Percentiles rank a stretch among this genome's conserved stretches.
Evolutionary conservation across 2,329 filamentous ascomycete genomes (phyloP).

Genomic region (Xylariaceae sp.): DNA sequence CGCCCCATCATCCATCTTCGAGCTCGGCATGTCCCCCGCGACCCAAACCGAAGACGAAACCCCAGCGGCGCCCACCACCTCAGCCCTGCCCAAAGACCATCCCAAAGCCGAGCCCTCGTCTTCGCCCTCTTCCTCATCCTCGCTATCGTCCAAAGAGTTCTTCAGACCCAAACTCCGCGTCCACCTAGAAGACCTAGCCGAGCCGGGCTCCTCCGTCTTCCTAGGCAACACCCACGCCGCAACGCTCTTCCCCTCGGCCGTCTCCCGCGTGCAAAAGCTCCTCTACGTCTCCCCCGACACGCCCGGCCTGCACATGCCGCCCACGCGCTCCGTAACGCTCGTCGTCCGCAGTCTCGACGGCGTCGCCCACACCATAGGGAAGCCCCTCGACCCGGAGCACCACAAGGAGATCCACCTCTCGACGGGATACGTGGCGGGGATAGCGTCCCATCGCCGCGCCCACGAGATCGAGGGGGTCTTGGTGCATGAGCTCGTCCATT

Average conservation of each 20-base stretch:
- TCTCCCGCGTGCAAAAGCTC: conserved; percentile 63
- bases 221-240: conserved; percentile 61
- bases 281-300: conserved; percentile 58
- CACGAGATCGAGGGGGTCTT: conserved; percentile 78
- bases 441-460: conserved; percentile 37
- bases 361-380: conserved; percentile 84
- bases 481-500: conserved; percentile 92
- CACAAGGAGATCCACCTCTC: conserved; percentile 94
- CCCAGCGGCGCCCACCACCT: conserved; percentile 11
- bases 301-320: conserved; percentile 37
- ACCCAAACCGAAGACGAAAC: conserved; percentile 1
- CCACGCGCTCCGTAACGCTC: conserved; percentile 82
- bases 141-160: conserved; percentile 28
- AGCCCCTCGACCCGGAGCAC: conserved; percentile 66
- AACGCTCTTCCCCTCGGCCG: conserved; percentile 57
- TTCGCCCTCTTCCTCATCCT: not conserved
- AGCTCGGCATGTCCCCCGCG: conserved; percentile 30
- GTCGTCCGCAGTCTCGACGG: conserved; percentile 75
- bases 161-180: conserved; percentile 54
- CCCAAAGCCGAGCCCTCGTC: conserved; percentile 3
- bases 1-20: conserved; percentile 31
- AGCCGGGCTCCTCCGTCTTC: conserved; percentile 63
- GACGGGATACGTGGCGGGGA: conserved; percentile 63
- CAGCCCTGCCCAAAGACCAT: conserved; percentile 17
- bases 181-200: conserved; percentile 54